Percentiles rank a stretch among this genome's conserved stretches.
phyloP scores from a whole-genome alignment of 2,329 filamentous ascomycete species.

The Gnomoniopsis sp. region DNA sequence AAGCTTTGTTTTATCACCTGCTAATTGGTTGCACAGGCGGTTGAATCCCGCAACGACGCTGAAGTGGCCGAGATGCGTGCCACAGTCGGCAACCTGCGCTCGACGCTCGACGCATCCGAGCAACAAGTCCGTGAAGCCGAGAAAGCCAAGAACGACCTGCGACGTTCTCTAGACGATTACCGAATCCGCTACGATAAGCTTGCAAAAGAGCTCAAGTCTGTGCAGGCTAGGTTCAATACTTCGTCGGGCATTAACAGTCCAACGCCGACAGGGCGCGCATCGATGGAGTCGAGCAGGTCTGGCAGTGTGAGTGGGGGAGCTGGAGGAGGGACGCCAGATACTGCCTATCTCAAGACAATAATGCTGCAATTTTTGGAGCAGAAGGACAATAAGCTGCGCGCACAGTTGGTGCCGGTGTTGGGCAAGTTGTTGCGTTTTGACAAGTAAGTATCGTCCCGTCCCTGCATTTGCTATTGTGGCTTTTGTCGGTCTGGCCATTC shows the following conservation, averaged over 20 bases:
- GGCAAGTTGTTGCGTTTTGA: conserved; percentile 75
- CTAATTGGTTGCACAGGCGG: conserved; percentile 28
- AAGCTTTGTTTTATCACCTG: too few species aligned
- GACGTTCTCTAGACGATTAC: conserved; percentile 73
- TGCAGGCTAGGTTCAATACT: conserved; percentile 43
- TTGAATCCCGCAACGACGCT: conserved; percentile 63
- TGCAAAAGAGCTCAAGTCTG: conserved; percentile 59
- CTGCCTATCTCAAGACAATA: conserved; percentile 75
- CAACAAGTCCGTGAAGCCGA: conserved; percentile 79
- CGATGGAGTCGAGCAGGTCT: conserved; percentile 44
- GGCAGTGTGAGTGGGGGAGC: conserved; percentile 28
- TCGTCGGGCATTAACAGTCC: conserved; percentile 29
- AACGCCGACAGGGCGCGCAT: conserved; percentile 32
- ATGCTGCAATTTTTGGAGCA: conserved; percentile 78
- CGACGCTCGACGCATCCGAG: conserved; percentile 84
- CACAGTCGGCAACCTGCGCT: conserved; percentile 73
- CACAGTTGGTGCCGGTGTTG: conserved; percentile 74
- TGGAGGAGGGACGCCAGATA: conserved; percentile 36
- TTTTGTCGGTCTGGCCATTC: not conserved
- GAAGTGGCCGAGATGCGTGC: conserved; percentile 74
- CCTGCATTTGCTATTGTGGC: not conserved
- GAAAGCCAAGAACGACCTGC: conserved; percentile 73
- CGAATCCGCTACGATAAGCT: conserved; percentile 75
- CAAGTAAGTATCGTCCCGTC: conserved; percentile 49
- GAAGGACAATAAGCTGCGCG: conserved; percentile 71